These are phyloP conservation scores for Xylariaceae sp. DNA, from an alignment of 2,329 filamentous ascomycete species.

Conservation along the genomic window DNA sequence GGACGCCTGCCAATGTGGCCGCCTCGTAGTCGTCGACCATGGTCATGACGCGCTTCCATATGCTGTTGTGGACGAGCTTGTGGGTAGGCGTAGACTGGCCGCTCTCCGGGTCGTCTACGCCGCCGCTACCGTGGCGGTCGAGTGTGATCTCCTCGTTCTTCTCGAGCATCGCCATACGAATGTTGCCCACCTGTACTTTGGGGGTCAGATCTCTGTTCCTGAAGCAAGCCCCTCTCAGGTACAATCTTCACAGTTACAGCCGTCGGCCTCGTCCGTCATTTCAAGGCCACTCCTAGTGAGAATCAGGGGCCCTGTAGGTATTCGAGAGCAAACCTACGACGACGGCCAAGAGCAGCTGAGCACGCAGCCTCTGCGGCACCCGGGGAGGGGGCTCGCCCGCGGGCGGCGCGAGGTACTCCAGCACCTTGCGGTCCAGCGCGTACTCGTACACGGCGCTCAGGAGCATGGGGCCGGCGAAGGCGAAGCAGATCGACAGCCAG, in stretches of 20 bases:
- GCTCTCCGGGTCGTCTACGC: conserved; percentile 6
- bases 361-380: conserved; percentile 13
- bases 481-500: conserved; percentile 23
- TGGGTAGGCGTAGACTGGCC: conserved; percentile 1
- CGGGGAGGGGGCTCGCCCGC: conserved; percentile 7
- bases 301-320: no score
- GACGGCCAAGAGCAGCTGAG: conserved; percentile 21
- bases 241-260: no score
- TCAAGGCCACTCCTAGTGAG: no score
- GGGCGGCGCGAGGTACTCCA: conserved; percentile 20
- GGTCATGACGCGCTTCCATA: conserved; percentile 22
- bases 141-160: conserved; percentile 2
- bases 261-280: no score
- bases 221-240: no score
- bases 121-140: conserved; percentile 6
- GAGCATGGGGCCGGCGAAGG: conserved; percentile 23
- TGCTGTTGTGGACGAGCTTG: conserved; percentile 18
- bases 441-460: conserved; percentile 24
- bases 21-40: conserved; percentile 23
- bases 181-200: conserved; percentile 24
- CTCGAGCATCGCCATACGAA: conserved; percentile 21
- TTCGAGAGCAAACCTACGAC: no score
- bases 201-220: no score
- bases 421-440: conserved; percentile 21
- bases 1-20: not conserved